Evolutionary conservation across 164 flowering plant species (phyloP).

Genomic region (Sextonia rubra): DNA sequence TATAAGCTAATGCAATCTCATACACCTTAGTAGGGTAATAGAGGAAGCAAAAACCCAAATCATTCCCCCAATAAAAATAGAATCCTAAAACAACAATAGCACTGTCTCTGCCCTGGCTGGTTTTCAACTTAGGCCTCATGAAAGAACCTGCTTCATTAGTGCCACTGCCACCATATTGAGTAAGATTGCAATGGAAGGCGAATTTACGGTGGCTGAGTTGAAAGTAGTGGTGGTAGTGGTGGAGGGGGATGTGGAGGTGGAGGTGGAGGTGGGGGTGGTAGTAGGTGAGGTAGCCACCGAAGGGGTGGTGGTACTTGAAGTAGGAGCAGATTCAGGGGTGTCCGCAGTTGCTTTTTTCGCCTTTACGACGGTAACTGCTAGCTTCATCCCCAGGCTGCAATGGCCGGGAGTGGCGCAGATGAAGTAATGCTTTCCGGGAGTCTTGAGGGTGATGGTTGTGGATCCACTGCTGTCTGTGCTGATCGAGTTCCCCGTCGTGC

Average conservation of each 20-base stretch:
- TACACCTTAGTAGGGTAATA: background rate
- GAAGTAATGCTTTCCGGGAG: conserved; percentile 43
- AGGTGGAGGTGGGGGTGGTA: background rate
- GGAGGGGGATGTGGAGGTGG: background rate
- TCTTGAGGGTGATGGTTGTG: conserved; percentile 36
- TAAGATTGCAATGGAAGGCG: conserved; percentile 15
- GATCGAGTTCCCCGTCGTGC: conserved; percentile 31
- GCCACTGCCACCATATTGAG: conserved; percentile 13
- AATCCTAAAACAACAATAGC: background rate
- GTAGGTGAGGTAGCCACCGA: background rate
- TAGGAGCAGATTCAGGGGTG: background rate
- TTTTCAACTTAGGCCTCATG: background rate
- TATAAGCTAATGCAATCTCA: background rate
- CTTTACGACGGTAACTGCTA: conserved; percentile 30
- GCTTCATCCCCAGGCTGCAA: conserved; percentile 50
- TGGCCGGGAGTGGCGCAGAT: conserved; percentile 44
- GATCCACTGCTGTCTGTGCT: conserved; percentile 31
- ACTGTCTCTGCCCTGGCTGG: conserved; percentile 12
- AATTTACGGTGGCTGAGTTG: conserved; percentile 11
- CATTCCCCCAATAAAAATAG: background rate
- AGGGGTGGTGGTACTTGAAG: conserved; percentile 5
- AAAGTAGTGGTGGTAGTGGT: background rate
- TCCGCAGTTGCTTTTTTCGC: conserved; percentile 6
- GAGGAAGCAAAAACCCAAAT: background rate
- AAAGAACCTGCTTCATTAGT: conserved; percentile 7